phyloP scores from a whole-genome alignment of 2,329 filamentous ascomycete species.

The Talaromyces islandicus region DNA sequence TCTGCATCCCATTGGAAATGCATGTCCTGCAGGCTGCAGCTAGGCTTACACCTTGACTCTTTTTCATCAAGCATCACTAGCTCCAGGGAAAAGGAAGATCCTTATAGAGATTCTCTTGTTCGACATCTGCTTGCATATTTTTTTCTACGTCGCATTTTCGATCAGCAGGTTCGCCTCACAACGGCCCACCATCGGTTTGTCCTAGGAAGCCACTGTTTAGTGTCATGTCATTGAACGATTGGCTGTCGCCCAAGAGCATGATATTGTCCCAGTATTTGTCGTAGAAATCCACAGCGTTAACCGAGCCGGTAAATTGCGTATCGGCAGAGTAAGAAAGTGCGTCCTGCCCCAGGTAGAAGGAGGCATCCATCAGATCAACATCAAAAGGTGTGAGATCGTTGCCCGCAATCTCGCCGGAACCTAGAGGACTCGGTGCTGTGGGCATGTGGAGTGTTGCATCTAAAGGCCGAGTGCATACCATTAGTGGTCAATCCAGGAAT shows the following conservation, averaged over 20 bases:
- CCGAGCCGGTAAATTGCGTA: conserved; percentile 9
- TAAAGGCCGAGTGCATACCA: background rate
- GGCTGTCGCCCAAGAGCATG: conserved; percentile 13
- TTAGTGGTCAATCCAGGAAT: background rate
- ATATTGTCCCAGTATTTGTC: conserved; percentile 16
- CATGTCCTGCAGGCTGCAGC: background rate
- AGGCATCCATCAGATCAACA: conserved; percentile 15
- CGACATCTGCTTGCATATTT: background rate
- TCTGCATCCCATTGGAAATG: background rate
- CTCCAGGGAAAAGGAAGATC: background rate
- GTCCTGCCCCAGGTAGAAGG: conserved; percentile 13
- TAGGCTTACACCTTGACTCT: background rate
- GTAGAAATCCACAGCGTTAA: conserved; percentile 13
- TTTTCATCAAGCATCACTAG: background rate
- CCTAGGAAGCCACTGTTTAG: background rate
- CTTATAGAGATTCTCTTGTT: background rate
- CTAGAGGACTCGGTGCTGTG: background rate
- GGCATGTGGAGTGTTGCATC: background rate
- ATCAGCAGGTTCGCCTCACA: background rate
- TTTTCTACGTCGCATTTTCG: background rate
- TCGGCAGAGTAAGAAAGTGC: background rate
- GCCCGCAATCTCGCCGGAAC: background rate
- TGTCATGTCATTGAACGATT: background rate
- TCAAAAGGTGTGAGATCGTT: conserved; percentile 10
- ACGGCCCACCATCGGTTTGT: background rate